Conservation (phyloP, 176 grass and related monocot species). For the Paspalum notatum region DNA sequence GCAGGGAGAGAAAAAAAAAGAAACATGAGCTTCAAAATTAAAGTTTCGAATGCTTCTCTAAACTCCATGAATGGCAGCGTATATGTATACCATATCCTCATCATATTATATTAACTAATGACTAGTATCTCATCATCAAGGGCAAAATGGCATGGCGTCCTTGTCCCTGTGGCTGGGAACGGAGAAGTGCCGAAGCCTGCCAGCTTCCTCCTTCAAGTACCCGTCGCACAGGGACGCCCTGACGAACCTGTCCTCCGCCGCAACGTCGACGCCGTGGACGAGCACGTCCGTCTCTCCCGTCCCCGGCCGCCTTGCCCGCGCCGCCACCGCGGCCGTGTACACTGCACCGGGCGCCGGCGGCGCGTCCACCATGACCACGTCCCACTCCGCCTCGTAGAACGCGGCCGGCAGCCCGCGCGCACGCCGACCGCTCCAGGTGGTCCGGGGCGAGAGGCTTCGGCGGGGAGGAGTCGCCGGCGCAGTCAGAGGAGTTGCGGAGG, state of each 20-base stretch:
- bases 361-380: constrained; percentile 66
- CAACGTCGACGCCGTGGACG: constrained; percentile 56
- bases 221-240: constrained; percentile 59
- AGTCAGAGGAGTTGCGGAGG: constrained; percentile 32
- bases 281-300: constrained; percentile 65
- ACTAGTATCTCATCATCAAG: constrained; percentile 30
- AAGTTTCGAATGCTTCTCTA: background rate
- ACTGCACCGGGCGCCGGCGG: constrained; percentile 57
- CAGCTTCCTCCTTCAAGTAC: constrained; percentile 65
- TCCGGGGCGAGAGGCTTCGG: constrained; percentile 19
- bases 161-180: constrained; percentile 62
- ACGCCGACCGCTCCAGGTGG: constrained; percentile 38
- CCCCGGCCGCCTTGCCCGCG: constrained; percentile 39
- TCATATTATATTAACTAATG: background rate
- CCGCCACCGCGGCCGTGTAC: constrained; percentile 59
- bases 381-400: constrained; percentile 70
- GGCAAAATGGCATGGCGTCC: constrained; percentile 57
- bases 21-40: background rate
- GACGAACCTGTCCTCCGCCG: constrained; percentile 52
- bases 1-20: background rate
- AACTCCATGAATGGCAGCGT: background rate
- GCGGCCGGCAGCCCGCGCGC: constrained; percentile 54
- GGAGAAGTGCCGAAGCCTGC: constrained; percentile 60
- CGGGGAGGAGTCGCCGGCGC: background rate
- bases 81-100: too few relatives aligned